Base-by-base conservation (phyloP, 139 green algal genomes). In the Chlamydomonas incerta region DNA sequence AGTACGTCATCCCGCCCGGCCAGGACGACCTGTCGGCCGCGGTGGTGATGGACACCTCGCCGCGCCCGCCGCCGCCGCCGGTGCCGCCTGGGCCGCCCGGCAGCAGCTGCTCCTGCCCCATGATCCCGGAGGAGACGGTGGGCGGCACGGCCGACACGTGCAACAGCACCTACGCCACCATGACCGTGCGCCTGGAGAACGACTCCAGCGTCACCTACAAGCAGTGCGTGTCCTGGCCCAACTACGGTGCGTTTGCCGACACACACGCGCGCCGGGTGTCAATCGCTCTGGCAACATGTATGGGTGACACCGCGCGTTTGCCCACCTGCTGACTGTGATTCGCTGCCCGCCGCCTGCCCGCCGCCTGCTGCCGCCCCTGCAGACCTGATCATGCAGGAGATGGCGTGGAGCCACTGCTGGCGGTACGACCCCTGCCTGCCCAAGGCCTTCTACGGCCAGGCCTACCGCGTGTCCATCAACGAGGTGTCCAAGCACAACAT, bases 11-110 rank as follows among this genome's bases (percentile, higher is more conserved):
- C 4, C 80, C 87, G 28, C 86, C 60, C 72, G 82, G 87, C 52
- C 85, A 82, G n/a, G 87, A 90, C 66, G 87, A 90, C 34, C 73
- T 90, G 37, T 87, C 72, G 4, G 87, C 87, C 13, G 80, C 87
- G 15, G 87, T 90, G 28, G 77, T 77, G 6, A 81, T 89, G 85
- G 33, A 63, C 50, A 10, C 34, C 18, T 68, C 20, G n/a, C 20
- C 74, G 0, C 37, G 65, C 18, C 66, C 71, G 33, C 74, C 84
- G 65, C 74, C 84, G 18, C 84, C 66, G 52, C 47, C 82, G 15
- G 23, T 71, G 33, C 74, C 74, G 20, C 66, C 74, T 0, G 47
- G 63, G 6, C 84, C 71, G 4, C 84, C 74, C 37, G 28, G 68
- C 29, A 65, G 57, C 37, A n/a, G 33, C 18, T 84, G 65, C 50